Conservation (phyloP, 129 eudicot species). For the Artemisia argyi region DNA sequence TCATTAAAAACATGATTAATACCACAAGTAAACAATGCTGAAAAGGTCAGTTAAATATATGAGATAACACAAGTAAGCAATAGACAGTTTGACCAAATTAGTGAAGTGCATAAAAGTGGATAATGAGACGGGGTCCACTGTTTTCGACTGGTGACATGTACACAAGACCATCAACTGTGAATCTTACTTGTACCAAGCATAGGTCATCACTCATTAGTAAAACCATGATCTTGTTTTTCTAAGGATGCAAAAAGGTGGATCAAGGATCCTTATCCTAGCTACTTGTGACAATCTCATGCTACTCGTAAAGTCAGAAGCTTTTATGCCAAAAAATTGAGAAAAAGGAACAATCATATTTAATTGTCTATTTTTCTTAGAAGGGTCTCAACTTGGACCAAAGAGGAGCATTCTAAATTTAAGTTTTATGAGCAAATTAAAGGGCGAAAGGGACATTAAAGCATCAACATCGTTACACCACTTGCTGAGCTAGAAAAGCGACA, state of each 20-base stretch:
- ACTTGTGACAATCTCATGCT: not conserved
- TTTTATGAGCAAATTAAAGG: slow-evolving; percentile 26
- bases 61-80: not conserved
- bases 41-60: not conserved
- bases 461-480: slow-evolving; percentile 28
- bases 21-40: slow-evolving; percentile 4
- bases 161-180: not conserved
- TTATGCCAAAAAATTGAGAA: slow-evolving; percentile 1
- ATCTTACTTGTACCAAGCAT: no score
- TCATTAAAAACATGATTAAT: no score
- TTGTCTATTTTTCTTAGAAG: not conserved
- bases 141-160: not conserved
- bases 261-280: slow-evolving; percentile 23
- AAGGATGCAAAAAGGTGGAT: slow-evolving; percentile 19
- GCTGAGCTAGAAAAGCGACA: slow-evolving; percentile 21
- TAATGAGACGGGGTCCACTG: not conserved
- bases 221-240: slow-evolving; percentile 9
- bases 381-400: slow-evolving; percentile 26
- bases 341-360: slow-evolving; percentile 8
- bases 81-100: not conserved
- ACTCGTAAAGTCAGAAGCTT: slow-evolving; percentile 5
- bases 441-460: slow-evolving; percentile 13
- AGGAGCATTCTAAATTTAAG: slow-evolving; percentile 14
- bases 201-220: slow-evolving; percentile 8
- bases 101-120: not conserved